phyloP scores from a whole-genome alignment of 768 basidiomycete genomes.

The Leucogyrophana mollusca region DNA sequence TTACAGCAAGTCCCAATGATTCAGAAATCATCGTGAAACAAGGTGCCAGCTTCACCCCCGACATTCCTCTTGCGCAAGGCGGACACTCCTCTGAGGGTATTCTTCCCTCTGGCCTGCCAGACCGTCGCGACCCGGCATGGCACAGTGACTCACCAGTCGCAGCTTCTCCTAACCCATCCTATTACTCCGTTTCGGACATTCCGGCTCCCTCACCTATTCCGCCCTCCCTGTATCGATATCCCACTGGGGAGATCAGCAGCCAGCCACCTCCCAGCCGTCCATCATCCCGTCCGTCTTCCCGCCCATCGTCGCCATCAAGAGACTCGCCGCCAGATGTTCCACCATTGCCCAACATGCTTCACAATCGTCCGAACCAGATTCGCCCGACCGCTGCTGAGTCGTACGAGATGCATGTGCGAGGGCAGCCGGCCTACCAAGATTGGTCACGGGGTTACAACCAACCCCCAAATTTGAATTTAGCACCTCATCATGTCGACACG shows the following conservation, averaged over 20 bases:
- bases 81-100: neutral
- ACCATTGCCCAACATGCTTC: slow-evolving; percentile 5
- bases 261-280: slow-evolving; percentile 39
- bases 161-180: slow-evolving; percentile 48
- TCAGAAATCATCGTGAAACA: slow-evolving; percentile 14
- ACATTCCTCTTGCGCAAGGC: slow-evolving; percentile 2
- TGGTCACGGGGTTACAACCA: slow-evolving; percentile 10
- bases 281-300: slow-evolving; percentile 6
- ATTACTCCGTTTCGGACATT: slow-evolving; percentile 55
- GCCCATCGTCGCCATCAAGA: slow-evolving; percentile 1
- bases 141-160: neutral
- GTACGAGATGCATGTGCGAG: slow-evolving; percentile 40
- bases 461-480: neutral
- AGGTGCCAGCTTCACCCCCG: neutral
- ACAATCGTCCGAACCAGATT: slow-evolving; percentile 1
- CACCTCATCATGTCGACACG: neutral
- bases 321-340: slow-evolving; percentile 1
- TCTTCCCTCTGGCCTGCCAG: neutral
- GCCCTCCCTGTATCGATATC: slow-evolving; percentile 43
- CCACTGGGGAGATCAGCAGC: slow-evolving; percentile 45
- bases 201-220: slow-evolving; percentile 58
- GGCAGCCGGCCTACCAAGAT: slow-evolving; percentile 12
- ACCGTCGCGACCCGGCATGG: neutral
- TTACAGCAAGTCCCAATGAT: slow-evolving; percentile 29
- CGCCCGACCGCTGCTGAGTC: slow-evolving; percentile 19